Evolutionary conservation across 768 basidiomycete species (phyloP).

Genomic region (Boletus eberwhitei): DNA sequence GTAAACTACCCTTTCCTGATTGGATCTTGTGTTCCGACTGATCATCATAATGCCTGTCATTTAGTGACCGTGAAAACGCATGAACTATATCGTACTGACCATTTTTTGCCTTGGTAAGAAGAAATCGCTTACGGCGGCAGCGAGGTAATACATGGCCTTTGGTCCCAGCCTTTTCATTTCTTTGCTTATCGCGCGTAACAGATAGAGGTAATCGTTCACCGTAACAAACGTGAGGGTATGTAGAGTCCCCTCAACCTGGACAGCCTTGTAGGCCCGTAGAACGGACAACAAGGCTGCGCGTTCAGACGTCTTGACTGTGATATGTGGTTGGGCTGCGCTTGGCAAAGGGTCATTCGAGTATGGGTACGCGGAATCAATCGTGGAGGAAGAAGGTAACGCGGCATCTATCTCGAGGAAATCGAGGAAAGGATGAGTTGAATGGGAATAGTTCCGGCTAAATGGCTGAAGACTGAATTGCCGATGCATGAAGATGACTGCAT

Average conservation of each 20-base stretch:
- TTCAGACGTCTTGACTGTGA: slow-evolving; percentile 66
- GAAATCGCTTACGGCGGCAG: slow-evolving; percentile 97
- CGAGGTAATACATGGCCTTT: slow-evolving; percentile 90
- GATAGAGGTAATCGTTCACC: slow-evolving; percentile 94
- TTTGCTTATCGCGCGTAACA: slow-evolving; percentile 77
- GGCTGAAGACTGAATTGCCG: slow-evolving; percentile 96
- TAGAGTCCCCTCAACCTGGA: slow-evolving; percentile 68
- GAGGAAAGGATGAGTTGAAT: slow-evolving; percentile 96
- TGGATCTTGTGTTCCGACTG: slow-evolving; percentile 99
- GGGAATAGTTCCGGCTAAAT: slow-evolving; percentile 96
- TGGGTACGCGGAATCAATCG: slow-evolving; percentile 17
- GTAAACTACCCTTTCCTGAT: slow-evolving; percentile 88
- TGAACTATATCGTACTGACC: slow-evolving; percentile 47
- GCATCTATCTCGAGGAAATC: slow-evolving; percentile 79
- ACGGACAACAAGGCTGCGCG: slow-evolving; percentile 66
- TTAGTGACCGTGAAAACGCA: background rate
- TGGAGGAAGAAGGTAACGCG: slow-evolving; percentile 16
- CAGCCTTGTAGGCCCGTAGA: slow-evolving; percentile 74
- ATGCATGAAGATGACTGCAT: slow-evolving; percentile 99
- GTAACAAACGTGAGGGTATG: slow-evolving; percentile 90
- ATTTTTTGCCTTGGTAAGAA: slow-evolving; percentile 90
- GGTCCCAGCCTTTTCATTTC: slow-evolving; percentile 69
- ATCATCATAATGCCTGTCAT: background rate
- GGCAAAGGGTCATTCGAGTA: slow-evolving; percentile 30
- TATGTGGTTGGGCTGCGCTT: slow-evolving; percentile 38